Conservation (phyloP, 805 yeast species). For the Ogataea nitratoaversa region DNA sequence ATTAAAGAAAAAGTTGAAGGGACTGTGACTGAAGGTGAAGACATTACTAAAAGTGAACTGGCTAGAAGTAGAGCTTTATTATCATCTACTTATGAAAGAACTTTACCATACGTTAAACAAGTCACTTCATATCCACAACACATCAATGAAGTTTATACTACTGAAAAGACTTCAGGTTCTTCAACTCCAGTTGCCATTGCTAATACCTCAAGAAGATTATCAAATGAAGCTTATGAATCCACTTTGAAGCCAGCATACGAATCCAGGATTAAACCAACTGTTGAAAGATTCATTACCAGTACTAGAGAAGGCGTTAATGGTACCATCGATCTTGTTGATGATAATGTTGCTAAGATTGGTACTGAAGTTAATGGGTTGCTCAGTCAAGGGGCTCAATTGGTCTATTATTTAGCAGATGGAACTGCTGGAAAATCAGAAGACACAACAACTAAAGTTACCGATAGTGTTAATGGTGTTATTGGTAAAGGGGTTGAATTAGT, state of each 20-base stretch:
- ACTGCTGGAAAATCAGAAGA: background rate
- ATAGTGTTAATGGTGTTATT: conserved; percentile 1
- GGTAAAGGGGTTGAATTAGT: background rate
- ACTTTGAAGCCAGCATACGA: conserved; percentile 29
- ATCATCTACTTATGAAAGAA: conserved; percentile 25
- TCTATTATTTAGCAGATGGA: conserved; percentile 6
- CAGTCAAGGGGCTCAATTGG: conserved; percentile 3
- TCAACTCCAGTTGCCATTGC: conserved; percentile 32
- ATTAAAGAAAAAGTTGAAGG: conserved; percentile 12
- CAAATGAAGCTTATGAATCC: conserved; percentile 31
- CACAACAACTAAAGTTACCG: background rate
- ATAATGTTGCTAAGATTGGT: conserved; percentile 8
- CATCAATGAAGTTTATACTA: conserved; percentile 27
- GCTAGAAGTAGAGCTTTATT: conserved; percentile 23
- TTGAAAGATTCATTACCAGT: conserved; percentile 23
- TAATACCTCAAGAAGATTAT: conserved; percentile 33
- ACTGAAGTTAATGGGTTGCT: conserved; percentile 6
- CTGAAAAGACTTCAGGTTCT: conserved; percentile 26
- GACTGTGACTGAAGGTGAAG: conserved; percentile 6
- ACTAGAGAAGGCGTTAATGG: conserved; percentile 21
- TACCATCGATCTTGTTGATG: conserved; percentile 18
- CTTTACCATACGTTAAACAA: conserved; percentile 24
- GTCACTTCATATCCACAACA: conserved; percentile 29
- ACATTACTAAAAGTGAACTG: conserved; percentile 20
- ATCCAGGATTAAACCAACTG: conserved; percentile 22